Evolutionary conservation across 2,329 filamentous ascomycete species (phyloP), one percentile per base, ranked within the genome.

Genomic region (Hymenoscyphus infarciens): DNA sequence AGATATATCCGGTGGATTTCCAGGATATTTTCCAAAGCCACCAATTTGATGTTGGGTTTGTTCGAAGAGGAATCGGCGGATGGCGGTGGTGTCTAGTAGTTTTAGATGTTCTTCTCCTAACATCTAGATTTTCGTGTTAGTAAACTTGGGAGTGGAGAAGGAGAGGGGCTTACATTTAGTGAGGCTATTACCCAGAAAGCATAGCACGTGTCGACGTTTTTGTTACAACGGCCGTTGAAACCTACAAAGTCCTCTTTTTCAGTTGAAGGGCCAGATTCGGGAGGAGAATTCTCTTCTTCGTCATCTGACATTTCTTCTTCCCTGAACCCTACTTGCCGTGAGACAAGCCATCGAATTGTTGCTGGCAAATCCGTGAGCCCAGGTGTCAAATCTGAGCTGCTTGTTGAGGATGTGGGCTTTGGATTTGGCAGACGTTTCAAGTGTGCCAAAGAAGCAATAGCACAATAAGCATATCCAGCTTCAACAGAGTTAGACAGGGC

Each of bases 131-230:
- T 42, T 52, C 15, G 25, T 3, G 38, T 8, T 13, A 42, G 31
- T 16, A 11, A 27, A 19, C 27, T 19, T 3, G 29, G 10, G 11
- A 15, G 10, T 7, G 15, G 13, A 7, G 13, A 7, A 39, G 25
- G 25, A 19, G 16, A n/a, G 19, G 19, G 39, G 57, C 74, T 70
- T 75, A 82, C 80, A 63, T 75, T 74, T 58, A 83, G 74, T 58
- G 92, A 86, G 1, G 86, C 92, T 3, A 83, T 82, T 0, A 91
- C 91, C 95, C 95, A 99, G 81, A 94, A 99, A 25, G 87, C 89
- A 75, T 99, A 99, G 77, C 95, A 99, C 0, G 95, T 98, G 76
- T 99, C 95, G 10, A 91, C 90, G 56, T 88, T 83, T 76, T 99
- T 99, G 78, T 97, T 97, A 74, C 86, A 87, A 57, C 95, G 87